phyloP scores from a whole-genome alignment of 345 rosid species.

The Eucalyptus paniculata region DNA sequence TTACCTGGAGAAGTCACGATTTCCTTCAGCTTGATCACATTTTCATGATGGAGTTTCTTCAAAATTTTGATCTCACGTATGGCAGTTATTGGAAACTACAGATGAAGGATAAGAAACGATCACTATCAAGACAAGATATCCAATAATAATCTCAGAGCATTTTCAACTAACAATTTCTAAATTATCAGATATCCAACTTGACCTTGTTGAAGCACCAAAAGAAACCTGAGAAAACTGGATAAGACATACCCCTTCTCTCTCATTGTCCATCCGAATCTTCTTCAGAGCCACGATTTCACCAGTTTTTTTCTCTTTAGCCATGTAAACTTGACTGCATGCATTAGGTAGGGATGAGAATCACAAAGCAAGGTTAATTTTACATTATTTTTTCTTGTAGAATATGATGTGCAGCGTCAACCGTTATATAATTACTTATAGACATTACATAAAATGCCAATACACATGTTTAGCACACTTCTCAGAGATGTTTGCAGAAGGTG shows the following conservation, averaged over 20 bases:
- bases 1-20: slow-evolving; percentile 71
- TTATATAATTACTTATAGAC: neutral
- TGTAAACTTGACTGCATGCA: slow-evolving; percentile 80
- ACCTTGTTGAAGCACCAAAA: neutral
- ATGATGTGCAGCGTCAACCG: neutral
- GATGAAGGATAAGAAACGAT: neutral
- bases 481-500: neutral
- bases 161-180: neutral
- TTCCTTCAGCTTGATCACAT: slow-evolving; percentile 62
- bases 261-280: slow-evolving; percentile 96
- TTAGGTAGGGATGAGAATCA: neutral
- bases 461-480: neutral
- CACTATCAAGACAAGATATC: neutral
- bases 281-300: slow-evolving; percentile 94
- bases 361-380: neutral
- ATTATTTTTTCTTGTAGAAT: neutral
- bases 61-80: slow-evolving; percentile 72
- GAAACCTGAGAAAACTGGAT: neutral
- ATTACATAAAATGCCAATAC: neutral
- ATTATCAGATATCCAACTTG: neutral
- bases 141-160: neutral
- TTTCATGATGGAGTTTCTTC: slow-evolving; percentile 66
- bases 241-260: slow-evolving; percentile 81
- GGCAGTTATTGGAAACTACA: slow-evolving; percentile 75
- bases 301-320: slow-evolving; percentile 81